Evolutionary conservation across 352 stramenopile genomes (phyloP).

Genomic region (Blastocystis sp.): DNA sequence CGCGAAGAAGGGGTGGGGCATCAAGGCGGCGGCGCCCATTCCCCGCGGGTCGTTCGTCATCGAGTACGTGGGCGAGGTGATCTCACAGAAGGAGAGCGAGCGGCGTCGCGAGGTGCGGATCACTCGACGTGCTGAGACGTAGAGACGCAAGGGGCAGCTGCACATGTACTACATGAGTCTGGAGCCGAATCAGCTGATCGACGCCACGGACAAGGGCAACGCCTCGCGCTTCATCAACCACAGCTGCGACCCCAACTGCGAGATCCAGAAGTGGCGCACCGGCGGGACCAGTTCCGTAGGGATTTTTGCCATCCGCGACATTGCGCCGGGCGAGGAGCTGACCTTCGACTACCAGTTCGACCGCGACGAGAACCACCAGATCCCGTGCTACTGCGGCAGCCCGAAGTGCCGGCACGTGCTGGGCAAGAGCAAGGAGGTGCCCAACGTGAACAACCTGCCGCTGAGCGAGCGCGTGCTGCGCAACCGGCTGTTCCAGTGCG

Average conservation of each 20-base stretch:
- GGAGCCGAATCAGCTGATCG: slow-evolving; percentile 65
- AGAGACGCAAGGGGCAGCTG: slow-evolving; percentile 66
- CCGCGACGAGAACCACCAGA: slow-evolving; percentile 71
- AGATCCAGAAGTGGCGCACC: slow-evolving; percentile 73
- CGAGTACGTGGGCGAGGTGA: slow-evolving; percentile 87
- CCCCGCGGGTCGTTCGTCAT: slow-evolving; percentile 77
- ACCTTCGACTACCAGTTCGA: slow-evolving; percentile 81
- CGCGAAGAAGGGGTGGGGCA: slow-evolving; percentile 71
- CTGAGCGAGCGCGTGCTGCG: neutral
- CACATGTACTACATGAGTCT: slow-evolving; percentile 73
- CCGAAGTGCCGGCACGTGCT: slow-evolving; percentile 68
- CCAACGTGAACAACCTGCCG: slow-evolving; percentile 31
- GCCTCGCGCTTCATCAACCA: slow-evolving; percentile 73
- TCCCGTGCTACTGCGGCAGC: slow-evolving; percentile 73
- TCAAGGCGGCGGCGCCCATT: slow-evolving; percentile 73
- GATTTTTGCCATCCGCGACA: slow-evolving; percentile 75
- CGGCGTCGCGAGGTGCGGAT: slow-evolving; percentile 69
- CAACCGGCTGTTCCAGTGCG: slow-evolving; percentile 28
- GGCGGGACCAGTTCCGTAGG: slow-evolving; percentile 74
- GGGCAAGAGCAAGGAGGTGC: slow-evolving; percentile 20
- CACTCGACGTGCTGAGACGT: neutral
- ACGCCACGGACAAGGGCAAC: slow-evolving; percentile 72
- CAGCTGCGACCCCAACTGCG: slow-evolving; percentile 74
- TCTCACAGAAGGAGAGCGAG: slow-evolving; percentile 79
- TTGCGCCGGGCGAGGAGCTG: slow-evolving; percentile 77